These are phyloP conservation scores for Zasmidium cellare DNA, from an alignment of 2,329 filamentous ascomycete species.

Conservation along the genomic window DNA sequence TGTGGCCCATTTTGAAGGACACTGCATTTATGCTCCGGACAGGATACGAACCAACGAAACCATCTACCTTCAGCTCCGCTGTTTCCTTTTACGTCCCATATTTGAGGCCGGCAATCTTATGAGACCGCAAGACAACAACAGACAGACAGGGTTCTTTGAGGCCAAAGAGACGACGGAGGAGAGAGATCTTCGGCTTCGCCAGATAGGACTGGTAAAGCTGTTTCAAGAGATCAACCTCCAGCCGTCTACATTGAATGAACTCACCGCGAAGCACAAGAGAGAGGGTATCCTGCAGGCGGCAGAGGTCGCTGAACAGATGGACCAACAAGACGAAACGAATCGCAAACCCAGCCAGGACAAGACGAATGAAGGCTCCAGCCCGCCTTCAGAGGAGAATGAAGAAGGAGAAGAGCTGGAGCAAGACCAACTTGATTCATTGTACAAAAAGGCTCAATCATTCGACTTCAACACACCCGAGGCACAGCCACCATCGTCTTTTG, in stretches of 20 bases:
- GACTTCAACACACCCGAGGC: slow-evolving; percentile 90
- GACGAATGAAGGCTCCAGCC: slow-evolving; percentile 53
- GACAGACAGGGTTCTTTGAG: slow-evolving; percentile 73
- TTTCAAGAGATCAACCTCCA: slow-evolving; percentile 86
- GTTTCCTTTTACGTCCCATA: slow-evolving; percentile 70
- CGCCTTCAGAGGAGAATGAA: slow-evolving; percentile 64
- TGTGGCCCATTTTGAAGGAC: slow-evolving; percentile 82
- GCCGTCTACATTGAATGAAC: slow-evolving; percentile 72
- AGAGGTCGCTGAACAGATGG: slow-evolving; percentile 76
- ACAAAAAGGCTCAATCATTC: slow-evolving; percentile 94
- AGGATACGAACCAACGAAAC: slow-evolving; percentile 86
- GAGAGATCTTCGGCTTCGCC: slow-evolving; percentile 76
- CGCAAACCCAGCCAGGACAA: slow-evolving; percentile 33
- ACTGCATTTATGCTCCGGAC: slow-evolving; percentile 87
- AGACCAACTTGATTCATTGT: slow-evolving; percentile 89
- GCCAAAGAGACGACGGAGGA: slow-evolving; percentile 84
- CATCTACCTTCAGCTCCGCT: slow-evolving; percentile 83
- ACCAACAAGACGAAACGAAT: slow-evolving; percentile 59
- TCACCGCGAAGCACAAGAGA: slow-evolving; percentile 75
- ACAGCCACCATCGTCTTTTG: slow-evolving; percentile 79
- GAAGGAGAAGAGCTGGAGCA: slow-evolving; percentile 91
- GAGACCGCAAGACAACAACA: slow-evolving; percentile 66
- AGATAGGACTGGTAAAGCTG: slow-evolving; percentile 83
- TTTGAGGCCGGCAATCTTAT: slow-evolving; percentile 68
- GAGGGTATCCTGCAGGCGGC: slow-evolving; percentile 83